Evolutionary conservation across 2,329 filamentous ascomycete genomes (phyloP).

Genomic region (Trichophyton simii): DNA sequence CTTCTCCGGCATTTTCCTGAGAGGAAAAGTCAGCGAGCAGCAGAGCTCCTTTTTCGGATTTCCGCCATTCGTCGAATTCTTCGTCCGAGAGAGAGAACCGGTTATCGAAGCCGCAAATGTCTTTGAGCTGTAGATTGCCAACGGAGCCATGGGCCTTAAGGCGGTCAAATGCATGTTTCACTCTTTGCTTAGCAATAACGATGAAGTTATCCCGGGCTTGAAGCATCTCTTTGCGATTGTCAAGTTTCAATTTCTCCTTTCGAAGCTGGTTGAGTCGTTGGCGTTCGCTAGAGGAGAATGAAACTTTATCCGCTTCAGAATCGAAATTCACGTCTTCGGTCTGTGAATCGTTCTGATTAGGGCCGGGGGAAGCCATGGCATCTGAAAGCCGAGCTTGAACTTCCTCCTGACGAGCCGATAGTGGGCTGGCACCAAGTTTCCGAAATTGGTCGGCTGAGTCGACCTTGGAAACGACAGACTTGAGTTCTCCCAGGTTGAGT

Average conservation of each 20-base stretch:
- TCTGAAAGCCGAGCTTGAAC: constrained; percentile 13
- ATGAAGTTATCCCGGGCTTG: constrained; percentile 31
- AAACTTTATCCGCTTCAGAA: constrained; percentile 9
- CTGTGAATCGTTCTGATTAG: neutral
- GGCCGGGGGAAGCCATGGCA: neutral
- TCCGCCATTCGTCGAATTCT: constrained; percentile 37
- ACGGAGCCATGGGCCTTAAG: constrained; percentile 20
- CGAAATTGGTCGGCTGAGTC: constrained; percentile 31
- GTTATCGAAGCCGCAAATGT: constrained; percentile 38
- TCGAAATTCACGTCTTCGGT: constrained; percentile 9
- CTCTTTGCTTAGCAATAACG: constrained; percentile 30
- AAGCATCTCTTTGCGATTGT: constrained; percentile 28
- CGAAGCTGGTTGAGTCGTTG: constrained; percentile 10
- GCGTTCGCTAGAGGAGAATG: constrained; percentile 15
- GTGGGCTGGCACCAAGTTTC: constrained; percentile 28
- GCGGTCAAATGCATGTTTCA: constrained; percentile 31
- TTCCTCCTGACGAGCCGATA: constrained; percentile 21
- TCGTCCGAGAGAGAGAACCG: constrained; percentile 37
- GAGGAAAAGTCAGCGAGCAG: constrained; percentile 29
- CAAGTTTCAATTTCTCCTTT: constrained; percentile 11
- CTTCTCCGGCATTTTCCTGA: constrained; percentile 17
- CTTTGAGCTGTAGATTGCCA: constrained; percentile 28
- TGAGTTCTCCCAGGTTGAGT: constrained; percentile 31
- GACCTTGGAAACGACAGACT: constrained; percentile 27
- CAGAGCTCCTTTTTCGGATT: constrained; percentile 26